Base-by-base conservation (phyloP, 1,284 basidiomycete species). In the Ustilago hordei region DNA sequence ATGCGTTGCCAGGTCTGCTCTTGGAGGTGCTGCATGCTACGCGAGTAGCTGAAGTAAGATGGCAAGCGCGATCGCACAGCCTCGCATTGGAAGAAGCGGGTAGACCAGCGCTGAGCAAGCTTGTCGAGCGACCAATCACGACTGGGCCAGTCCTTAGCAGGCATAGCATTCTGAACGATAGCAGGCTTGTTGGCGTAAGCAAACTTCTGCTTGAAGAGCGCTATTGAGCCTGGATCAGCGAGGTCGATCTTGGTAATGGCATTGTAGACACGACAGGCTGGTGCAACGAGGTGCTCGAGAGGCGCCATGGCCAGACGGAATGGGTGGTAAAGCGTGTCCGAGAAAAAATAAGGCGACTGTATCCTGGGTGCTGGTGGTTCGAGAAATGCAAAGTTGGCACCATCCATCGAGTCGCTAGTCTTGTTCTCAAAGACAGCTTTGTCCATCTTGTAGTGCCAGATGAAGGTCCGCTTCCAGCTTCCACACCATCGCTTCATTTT, bases 401-500 rank as follows among this genome's bases (percentile, higher is more conserved):
- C 73, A 34, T 73, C 70, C 43, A 69, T 55, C 12, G 60, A 63
- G 0, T 66, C 69, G 17, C 55, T 61, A 4, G 59, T 61, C 54
- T 66, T 60, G 50, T 76, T 60, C 34, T 72, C 68, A n/a, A 74
- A 9, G 17, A 53, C 43, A 36, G 47, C 56, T 19, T 65, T 45
- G 38, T 67, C 45, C 55, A 66, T 65, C 55, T 69, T 68, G 53
- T 64, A 47, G 28, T 73, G 69, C 60, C 69, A 72, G 32, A 72
- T 63, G 55, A 77, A 83, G 36, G 81, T 80, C 23, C 67, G 70
- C 54, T 81, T 81, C 83, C 83, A 84, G 62, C 78, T 83, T 28
- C 82, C 83, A n/a, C 64, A 70, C 83, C 83, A 84, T 3, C 61
- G 53, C 38, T 63, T 64, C 54, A 83, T 69, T 32, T 62, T 60